Conservation (phyloP, 2,329 filamentous ascomycete species). For the Fusarium goolgardi region DNA sequence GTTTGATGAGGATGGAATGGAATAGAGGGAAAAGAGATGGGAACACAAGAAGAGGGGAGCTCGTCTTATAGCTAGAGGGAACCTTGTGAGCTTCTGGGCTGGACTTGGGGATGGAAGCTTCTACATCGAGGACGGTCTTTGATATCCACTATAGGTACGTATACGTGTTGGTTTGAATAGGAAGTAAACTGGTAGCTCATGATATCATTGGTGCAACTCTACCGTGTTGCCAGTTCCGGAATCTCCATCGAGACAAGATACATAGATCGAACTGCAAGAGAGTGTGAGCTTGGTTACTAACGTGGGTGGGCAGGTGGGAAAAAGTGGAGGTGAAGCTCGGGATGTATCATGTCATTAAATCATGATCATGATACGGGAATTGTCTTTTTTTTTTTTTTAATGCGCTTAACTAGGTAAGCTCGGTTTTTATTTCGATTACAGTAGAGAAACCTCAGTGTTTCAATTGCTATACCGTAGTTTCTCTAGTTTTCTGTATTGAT, state of each 20-base stretch:
- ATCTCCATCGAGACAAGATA: constrained; percentile 9
- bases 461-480: not conserved
- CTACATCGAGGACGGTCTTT: constrained; percentile 10
- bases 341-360: constrained; percentile 13
- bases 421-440: not conserved
- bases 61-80: constrained; percentile 44
- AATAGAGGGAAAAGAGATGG: not conserved
- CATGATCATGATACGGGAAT: constrained; percentile 16
- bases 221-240: constrained; percentile 19
- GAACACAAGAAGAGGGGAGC: constrained; percentile 24
- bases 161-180: constrained; percentile 6
- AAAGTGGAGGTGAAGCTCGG: constrained; percentile 22
- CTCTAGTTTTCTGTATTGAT: not conserved
- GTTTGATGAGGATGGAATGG: constrained; percentile 4
- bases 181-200: constrained; percentile 12
- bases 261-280: constrained; percentile 11
- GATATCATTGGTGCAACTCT: constrained; percentile 37
- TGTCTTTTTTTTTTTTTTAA: not conserved
- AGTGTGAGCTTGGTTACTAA: not conserved
- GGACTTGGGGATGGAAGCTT: constrained; percentile 18
- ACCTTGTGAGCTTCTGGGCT: constrained; percentile 9
- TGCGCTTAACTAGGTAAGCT: not conserved
- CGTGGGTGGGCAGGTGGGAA: not conserved
- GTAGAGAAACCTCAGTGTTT: too few relatives aligned
- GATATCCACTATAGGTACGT: constrained; percentile 25